Conservation (phyloP, 345 rosid genomes). For the Rhizophora apiculata region DNA sequence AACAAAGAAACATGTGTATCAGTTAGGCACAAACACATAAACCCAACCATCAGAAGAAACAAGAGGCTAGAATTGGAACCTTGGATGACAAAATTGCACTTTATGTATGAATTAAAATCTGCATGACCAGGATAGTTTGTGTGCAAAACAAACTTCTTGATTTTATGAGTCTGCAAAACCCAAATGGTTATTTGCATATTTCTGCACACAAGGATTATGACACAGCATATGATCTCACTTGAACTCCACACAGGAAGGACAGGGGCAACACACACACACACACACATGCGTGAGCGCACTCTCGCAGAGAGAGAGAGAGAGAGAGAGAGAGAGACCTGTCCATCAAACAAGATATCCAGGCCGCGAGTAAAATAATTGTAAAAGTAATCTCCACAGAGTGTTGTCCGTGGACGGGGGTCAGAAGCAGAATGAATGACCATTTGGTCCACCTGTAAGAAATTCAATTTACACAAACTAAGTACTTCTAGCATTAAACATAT, state of each 20-base stretch:
- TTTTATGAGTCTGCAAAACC: conserved; percentile 72
- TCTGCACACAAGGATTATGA: not conserved
- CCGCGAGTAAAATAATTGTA: conserved; percentile 96
- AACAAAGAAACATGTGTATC: conserved; percentile 17
- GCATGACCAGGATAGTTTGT: conserved; percentile 98
- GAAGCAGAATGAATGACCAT: conserved; percentile 96
- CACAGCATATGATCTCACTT: too few relatives aligned
- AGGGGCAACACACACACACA: not conserved
- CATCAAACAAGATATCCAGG: conserved; percentile 90
- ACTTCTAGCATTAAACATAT: not conserved
- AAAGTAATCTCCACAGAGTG: conserved; percentile 92
- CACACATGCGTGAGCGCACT: too few relatives aligned
- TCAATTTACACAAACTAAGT: conserved; percentile 8
- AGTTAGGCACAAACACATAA: not conserved
- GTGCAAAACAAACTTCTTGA: conserved; percentile 91
- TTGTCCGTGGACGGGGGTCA: conserved; percentile 77
- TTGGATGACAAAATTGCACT: conserved; percentile 78
- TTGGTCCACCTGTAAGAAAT: conserved; percentile 74
- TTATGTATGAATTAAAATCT: conserved; percentile 92
- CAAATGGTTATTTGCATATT: conserved; percentile 16
- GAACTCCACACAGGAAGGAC: not conserved
- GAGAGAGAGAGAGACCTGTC: conserved; percentile 52
- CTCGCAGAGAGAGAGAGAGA: not conserved
- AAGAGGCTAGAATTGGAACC: conserved; percentile 40
- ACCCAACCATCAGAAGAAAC: conserved; percentile 8